Base-by-base conservation (phyloP, 352 stramenopile genomes). In the Globisporangium alternatum region DNA sequence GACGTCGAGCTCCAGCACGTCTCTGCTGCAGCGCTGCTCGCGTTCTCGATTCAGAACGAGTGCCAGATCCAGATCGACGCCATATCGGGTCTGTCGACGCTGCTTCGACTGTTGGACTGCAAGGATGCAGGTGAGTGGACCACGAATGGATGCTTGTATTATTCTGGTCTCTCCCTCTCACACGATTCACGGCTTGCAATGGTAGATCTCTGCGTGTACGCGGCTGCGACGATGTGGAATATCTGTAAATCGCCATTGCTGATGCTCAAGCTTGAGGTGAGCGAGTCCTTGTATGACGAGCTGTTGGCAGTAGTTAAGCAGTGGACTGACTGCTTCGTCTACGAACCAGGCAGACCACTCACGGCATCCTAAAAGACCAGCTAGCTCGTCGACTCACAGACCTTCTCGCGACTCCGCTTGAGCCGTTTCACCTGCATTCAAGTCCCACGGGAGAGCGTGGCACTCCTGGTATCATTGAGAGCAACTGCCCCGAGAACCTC, bases 21-120 rank as follows among this genome's bases (percentile, higher is more conserved):
- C 15, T 81, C 77, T 15, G 77, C 76, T 1, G 80, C 81, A 2
- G 77, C 84, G 3, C 39, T 90, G 47, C 68, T 91, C 5, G 76
- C 81, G 19, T 93, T 83, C 65, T 90, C 80, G 17, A 71, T 86
- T 15, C 80, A 93, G 25, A 87, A 77, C 54, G 78, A 89, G 57
- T 93, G 84, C 10, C 81, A 90, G 25, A 48, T 75, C n/a, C 81
- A 93, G n/a, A 59, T 93, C 13, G 81, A 91, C 61, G 60, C 63
- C 5, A 62, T 93, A 39, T 69, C 63, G 9, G 77, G 70, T 6
- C 65, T 90, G 10, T 54, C 75, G 2, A 56, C 80, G 15, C 71
- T 93, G 3, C 64, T 91, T 15, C 72, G 64, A 3, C 59, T 90
- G 5, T 70, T 91, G 7, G 71, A 88, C 31, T 62, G 65, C 28